A percentile compares a stretch with the other conserved stretches of the same genome.
These are phyloP conservation scores for Colletotrichum noveboracense DNA, from an alignment of 2,329 filamentous ascomycete genomes.

Conservation along the genomic window DNA sequence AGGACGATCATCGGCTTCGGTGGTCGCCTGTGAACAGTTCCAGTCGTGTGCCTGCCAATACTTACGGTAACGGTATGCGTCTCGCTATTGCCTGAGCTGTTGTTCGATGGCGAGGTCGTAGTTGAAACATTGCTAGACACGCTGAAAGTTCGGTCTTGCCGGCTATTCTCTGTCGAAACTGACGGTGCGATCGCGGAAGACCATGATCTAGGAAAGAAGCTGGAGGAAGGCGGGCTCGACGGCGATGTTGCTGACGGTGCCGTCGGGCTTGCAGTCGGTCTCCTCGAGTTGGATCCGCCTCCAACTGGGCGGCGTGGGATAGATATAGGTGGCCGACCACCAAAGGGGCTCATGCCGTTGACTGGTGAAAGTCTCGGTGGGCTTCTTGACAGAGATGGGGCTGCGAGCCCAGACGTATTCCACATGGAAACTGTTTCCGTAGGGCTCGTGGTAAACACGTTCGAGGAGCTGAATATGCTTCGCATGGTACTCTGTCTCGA, in stretches of 20 bases:
- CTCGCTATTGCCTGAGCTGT: constrained; percentile 18
- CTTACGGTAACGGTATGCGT: constrained; percentile 20
- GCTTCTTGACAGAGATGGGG: not conserved
- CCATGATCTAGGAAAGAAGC: not conserved
- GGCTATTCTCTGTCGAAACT: constrained; percentile 15
- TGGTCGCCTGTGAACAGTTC: constrained; percentile 33
- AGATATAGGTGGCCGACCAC: not conserved
- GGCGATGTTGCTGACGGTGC: not conserved
- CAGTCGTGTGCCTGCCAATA: constrained; percentile 29
- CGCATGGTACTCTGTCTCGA: constrained; percentile 6
- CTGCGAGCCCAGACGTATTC: not conserved
- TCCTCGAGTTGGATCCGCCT: not conserved
- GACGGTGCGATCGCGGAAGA: constrained; percentile 1
- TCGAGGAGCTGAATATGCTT: not conserved
- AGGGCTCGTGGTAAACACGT: not conserved
- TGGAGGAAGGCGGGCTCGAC: not conserved
- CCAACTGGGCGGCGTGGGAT: constrained; percentile 16
- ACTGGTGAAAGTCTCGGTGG: constrained; percentile 25
- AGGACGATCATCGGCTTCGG: constrained; percentile 38
- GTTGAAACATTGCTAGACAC: constrained; percentile 16
- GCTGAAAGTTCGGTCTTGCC: constrained; percentile 20
- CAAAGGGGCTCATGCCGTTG: not conserved
- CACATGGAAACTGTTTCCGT: constrained; percentile 8
- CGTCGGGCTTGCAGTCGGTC: not conserved
- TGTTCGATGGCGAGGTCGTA: constrained; percentile 13